Evolutionary conservation across 2,329 filamentous ascomycete genomes (phyloP).

Genomic region (Aspergillus brunneoviolaceus): DNA sequence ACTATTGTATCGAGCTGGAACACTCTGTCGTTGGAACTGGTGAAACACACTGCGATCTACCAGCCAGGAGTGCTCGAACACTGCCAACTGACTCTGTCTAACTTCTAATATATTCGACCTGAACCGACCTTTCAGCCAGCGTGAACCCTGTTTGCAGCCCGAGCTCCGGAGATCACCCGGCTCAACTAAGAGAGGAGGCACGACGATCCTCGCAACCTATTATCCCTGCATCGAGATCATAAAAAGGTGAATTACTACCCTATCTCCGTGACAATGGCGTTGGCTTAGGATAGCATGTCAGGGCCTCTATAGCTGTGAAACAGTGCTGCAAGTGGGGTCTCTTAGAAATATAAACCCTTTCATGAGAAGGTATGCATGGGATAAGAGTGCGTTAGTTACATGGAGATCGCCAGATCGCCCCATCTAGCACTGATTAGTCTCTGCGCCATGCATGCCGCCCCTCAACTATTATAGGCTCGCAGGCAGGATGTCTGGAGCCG

Average conservation of each 20-base stretch:
- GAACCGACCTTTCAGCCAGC: neutral
- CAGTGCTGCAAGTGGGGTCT: too few relatives aligned
- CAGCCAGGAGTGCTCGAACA: neutral
- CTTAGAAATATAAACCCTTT: neutral
- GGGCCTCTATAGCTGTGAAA: too few relatives aligned
- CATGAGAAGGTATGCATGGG: neutral
- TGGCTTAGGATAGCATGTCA: too few relatives aligned
- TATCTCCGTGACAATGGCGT: too few relatives aligned
- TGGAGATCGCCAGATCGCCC: neutral
- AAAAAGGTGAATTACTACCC: too few relatives aligned
- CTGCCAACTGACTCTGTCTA: neutral
- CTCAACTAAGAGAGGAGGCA: neutral
- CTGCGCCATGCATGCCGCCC: neutral
- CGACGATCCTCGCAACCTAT: neutral
- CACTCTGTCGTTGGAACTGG: neutral
- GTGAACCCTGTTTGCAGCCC: neutral
- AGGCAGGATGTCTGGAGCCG: slow-evolving; percentile 29
- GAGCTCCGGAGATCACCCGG: neutral
- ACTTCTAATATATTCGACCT: neutral
- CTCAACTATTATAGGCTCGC: slow-evolving; percentile 3
- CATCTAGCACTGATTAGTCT: neutral
- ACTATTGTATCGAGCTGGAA: too few relatives aligned
- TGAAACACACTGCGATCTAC: neutral
- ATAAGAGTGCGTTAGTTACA: neutral
- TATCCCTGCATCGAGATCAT: too few relatives aligned